A percentile compares a stretch with the other conserved stretches of the same genome.
Evolutionary conservation across 306 rosid genomes (phyloP).

Genomic region (Castanea mollissima): DNA sequence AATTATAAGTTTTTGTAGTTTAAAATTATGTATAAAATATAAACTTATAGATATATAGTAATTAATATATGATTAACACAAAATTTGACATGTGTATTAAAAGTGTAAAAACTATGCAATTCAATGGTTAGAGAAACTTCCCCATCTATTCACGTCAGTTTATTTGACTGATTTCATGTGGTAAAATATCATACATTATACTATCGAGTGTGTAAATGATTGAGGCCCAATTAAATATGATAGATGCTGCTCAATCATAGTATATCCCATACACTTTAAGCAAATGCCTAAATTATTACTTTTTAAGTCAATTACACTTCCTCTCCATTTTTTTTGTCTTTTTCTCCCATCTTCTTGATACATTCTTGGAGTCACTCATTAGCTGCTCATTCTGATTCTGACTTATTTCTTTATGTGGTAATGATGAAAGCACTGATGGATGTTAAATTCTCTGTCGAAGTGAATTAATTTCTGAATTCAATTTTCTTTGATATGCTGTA

Average conservation of each 20-base stretch:
- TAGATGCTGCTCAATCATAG: too few species aligned
- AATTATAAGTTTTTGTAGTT: too few species aligned
- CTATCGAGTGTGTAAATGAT: neutral
- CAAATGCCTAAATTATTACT: neutral
- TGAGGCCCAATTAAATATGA: neutral
- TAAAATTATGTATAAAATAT: too few species aligned
- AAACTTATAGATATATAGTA: too few species aligned
- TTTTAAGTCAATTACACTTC: neutral
- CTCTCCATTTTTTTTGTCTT: neutral
- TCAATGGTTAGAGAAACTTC: too few species aligned
- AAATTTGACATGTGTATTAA: too few species aligned
- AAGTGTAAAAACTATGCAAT: too few species aligned
- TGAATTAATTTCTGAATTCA: constrained; percentile 4
- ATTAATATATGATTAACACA: too few species aligned
- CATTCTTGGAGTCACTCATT: neutral
- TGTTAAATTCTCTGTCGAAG: neutral
- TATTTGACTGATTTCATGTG: too few species aligned
- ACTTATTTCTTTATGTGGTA: neutral
- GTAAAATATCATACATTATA: neutral
- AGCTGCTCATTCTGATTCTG: neutral
- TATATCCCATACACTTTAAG: neutral
- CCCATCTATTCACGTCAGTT: too few species aligned
- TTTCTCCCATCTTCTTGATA: too few species aligned
- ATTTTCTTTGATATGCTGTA: constrained; percentile 19
- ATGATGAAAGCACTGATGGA: neutral